Conservation (phyloP, 208 protist genomes). For the Crithidia expoeki region DNA sequence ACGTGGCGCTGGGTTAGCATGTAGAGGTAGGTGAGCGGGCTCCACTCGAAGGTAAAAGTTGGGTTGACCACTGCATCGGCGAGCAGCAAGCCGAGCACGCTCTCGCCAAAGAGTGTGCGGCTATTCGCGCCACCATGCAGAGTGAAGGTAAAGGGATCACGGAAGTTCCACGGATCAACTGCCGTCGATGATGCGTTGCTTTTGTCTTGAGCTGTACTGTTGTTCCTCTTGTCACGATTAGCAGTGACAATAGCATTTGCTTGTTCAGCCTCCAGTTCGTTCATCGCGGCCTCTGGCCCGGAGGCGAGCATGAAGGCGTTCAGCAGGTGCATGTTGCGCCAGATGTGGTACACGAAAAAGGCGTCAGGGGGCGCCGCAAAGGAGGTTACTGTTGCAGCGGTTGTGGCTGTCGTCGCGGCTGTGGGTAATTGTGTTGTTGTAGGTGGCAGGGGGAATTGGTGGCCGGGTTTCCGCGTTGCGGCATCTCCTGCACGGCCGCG, state of each 20-base stretch:
- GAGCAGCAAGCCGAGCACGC: constrained; percentile 92
- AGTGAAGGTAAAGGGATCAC: constrained; percentile 42
- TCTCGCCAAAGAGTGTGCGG: constrained; percentile 79
- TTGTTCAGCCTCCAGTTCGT: not conserved
- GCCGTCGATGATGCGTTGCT: not conserved
- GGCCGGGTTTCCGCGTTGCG: constrained; percentile 16
- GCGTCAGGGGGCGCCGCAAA: constrained; percentile 91
- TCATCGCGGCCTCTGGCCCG: constrained; percentile 3
- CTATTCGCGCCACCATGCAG: constrained; percentile 76
- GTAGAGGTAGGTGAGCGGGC: constrained; percentile 97
- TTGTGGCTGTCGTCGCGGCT: not conserved
- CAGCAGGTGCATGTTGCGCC: constrained; percentile 96
- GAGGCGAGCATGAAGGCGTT: constrained; percentile 88
- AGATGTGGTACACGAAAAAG: constrained; percentile 98
- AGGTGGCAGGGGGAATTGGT: constrained; percentile 31
- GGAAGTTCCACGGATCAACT: constrained; percentile 9
- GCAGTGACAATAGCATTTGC: no score
- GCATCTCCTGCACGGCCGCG: constrained; percentile 61
- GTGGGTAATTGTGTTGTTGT: no score
- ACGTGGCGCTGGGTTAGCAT: constrained; percentile 97
- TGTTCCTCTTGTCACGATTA: not conserved
- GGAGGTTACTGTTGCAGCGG: not conserved
- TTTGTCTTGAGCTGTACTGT: no score
- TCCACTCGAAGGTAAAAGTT: constrained; percentile 85
- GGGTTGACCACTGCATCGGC: constrained; percentile 96